Conservation (phyloP, 2,329 filamentous ascomycete species). For the Chrysoporthe puriensis region DNA sequence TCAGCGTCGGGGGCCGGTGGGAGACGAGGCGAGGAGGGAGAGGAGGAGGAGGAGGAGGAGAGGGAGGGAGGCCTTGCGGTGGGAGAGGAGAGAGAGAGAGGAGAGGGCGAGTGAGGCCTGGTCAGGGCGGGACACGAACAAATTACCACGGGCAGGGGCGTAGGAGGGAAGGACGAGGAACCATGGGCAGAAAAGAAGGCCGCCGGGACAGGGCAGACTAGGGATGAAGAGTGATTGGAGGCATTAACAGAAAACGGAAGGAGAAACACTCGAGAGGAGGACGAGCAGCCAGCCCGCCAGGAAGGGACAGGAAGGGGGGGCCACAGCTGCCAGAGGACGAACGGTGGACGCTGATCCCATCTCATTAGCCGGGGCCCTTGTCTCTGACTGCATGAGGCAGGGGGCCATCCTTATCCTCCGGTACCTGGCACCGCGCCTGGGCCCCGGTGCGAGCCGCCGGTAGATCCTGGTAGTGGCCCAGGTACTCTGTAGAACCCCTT, state of each 20-base stretch:
- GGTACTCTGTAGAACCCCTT: background rate
- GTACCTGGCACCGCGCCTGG: slow-evolving; percentile 12
- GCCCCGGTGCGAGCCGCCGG: background rate
- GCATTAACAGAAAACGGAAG: slow-evolving; percentile 25
- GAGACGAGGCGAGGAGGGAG: background rate
- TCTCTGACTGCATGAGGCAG: slow-evolving; percentile 25
- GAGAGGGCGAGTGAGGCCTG: slow-evolving; percentile 27
- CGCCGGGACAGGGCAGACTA: slow-evolving; percentile 13
- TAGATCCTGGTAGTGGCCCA: slow-evolving; percentile 11
- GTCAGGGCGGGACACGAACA: slow-evolving; percentile 29
- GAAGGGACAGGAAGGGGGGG: background rate
- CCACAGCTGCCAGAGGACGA: slow-evolving; percentile 2
- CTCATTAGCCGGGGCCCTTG: slow-evolving; percentile 16
- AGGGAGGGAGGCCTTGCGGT: slow-evolving; percentile 5
- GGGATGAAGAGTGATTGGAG: slow-evolving; percentile 26
- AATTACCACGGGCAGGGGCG: slow-evolving; percentile 23
- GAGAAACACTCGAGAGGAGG: slow-evolving; percentile 23
- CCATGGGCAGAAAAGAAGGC: slow-evolving; percentile 9
- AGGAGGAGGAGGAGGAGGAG: slow-evolving; percentile 21
- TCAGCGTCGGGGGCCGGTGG: too few species aligned
- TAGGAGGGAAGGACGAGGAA: slow-evolving; percentile 26
- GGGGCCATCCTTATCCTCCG: slow-evolving; percentile 9
- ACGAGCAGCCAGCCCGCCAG: too few species aligned
- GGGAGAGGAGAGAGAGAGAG: slow-evolving; percentile 26
- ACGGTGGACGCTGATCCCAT: slow-evolving; percentile 18